A percentile compares a stretch with the other conserved stretches of the same genome.
These are phyloP conservation scores for Paecilomyces variotii DNA, from an alignment of 2,329 filamentous ascomycete genomes.

Conservation along the genomic window DNA sequence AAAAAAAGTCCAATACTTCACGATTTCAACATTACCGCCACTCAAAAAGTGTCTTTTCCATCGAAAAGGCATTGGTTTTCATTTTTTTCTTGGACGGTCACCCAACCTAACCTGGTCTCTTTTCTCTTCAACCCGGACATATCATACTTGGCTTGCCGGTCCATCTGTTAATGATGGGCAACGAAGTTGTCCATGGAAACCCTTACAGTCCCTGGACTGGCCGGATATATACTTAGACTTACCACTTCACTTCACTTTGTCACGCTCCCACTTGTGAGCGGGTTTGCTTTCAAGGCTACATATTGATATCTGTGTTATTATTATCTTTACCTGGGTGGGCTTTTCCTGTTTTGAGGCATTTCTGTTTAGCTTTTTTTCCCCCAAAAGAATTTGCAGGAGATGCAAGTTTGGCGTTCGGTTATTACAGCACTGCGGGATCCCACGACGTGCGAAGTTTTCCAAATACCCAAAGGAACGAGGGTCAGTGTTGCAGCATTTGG, in stretches of 20 bases:
- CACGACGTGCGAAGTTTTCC: neutral
- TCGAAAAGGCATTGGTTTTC: neutral
- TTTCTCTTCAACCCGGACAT: neutral
- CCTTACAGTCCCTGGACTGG: neutral
- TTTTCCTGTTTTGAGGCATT: neutral
- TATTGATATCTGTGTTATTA: neutral
- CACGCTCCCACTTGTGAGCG: neutral
- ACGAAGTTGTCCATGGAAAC: neutral
- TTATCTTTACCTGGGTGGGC: neutral
- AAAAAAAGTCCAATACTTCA: neutral
- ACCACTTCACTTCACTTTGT: neutral
- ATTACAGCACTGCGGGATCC: neutral
- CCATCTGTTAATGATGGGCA: neutral
- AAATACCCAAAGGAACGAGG: neutral
- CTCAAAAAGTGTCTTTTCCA: neutral
- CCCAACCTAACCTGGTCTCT: neutral
- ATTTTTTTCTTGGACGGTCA: neutral
- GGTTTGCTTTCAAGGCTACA: neutral
- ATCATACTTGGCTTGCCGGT: neutral
- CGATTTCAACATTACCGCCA: neutral
- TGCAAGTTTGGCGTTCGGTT: neutral
- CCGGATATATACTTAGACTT: neutral
- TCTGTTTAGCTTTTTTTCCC: neutral
- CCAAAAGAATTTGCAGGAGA: neutral
- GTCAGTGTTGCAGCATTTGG: neutral